A percentile compares a stretch with the other conserved stretches of the same genome.
Conservation (phyloP, 148 eudicot genomes). For the Rhododendron vialii region DNA sequence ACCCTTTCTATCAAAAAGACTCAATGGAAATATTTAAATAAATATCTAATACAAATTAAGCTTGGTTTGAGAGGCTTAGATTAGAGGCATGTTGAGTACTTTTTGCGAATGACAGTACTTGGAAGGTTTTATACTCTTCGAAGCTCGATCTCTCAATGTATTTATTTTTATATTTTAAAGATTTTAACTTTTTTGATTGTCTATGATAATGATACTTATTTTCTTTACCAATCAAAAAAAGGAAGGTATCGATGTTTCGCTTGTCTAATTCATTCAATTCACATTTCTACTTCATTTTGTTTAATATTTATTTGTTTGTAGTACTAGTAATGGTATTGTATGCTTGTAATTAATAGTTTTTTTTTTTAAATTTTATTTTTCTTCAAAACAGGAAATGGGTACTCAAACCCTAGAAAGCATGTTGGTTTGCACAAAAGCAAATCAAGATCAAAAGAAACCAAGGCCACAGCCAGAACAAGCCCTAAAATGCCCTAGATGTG, state of each 20-base stretch:
- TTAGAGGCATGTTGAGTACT: background rate
- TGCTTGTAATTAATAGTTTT: background rate
- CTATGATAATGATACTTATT: background rate
- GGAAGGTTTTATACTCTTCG: background rate
- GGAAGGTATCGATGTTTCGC: background rate
- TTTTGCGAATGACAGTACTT: background rate
- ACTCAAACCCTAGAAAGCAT: slow-evolving; percentile 68
- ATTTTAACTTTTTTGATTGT: too few species aligned
- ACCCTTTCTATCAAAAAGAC: background rate
- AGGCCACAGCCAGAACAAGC: slow-evolving; percentile 61
- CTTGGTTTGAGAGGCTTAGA: background rate
- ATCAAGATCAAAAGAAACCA: slow-evolving; percentile 62
- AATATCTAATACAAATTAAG: too few species aligned
- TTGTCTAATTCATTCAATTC: background rate
- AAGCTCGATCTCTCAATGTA: background rate
- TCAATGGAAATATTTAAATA: background rate
- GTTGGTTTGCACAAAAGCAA: slow-evolving; percentile 51
- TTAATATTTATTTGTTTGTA: background rate
- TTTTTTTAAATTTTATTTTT: background rate
- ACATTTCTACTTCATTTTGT: background rate
- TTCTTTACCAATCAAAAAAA: background rate
- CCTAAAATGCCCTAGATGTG: slow-evolving; percentile 80
- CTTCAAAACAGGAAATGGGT: slow-evolving; percentile 30
- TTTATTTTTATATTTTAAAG: too few species aligned
- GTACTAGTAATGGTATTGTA: background rate